Conservation (phyloP, 1,284 basidiomycete species). For the Puccinia horiana region DNA sequence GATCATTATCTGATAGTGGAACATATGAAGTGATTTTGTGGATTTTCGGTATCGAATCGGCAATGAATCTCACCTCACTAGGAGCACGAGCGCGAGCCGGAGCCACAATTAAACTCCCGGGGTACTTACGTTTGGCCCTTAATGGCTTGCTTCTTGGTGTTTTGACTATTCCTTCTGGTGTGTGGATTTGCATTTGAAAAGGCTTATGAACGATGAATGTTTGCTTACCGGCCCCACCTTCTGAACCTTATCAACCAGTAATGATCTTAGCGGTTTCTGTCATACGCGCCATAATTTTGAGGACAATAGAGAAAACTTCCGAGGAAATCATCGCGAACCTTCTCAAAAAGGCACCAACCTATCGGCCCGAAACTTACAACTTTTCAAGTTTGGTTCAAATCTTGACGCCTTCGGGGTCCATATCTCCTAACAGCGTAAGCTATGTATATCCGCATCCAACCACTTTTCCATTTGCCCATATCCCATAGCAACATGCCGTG, state of each 20-base stretch:
- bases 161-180: neutral
- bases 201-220: neutral
- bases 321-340: neutral
- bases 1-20: neutral
- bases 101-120: neutral
- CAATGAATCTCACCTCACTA: constrained; percentile 1
- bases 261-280: neutral
- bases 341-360: neutral
- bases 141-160: neutral
- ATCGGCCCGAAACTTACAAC: neutral
- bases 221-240: neutral
- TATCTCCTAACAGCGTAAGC: neutral
- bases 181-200: neutral
- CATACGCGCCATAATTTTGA: neutral
- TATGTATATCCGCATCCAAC: neutral
- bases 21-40: neutral
- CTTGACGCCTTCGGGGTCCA: neutral
- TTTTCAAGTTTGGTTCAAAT: neutral
- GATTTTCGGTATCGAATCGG: neutral
- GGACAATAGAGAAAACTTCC: neutral
- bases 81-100: constrained; percentile 5
- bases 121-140: neutral
- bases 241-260: neutral
- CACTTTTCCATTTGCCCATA: neutral
- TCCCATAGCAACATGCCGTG: neutral